These are phyloP conservation scores for Klebsormidium nitens DNA, from an alignment of 139 green algal species.

Conservation along the genomic window DNA sequence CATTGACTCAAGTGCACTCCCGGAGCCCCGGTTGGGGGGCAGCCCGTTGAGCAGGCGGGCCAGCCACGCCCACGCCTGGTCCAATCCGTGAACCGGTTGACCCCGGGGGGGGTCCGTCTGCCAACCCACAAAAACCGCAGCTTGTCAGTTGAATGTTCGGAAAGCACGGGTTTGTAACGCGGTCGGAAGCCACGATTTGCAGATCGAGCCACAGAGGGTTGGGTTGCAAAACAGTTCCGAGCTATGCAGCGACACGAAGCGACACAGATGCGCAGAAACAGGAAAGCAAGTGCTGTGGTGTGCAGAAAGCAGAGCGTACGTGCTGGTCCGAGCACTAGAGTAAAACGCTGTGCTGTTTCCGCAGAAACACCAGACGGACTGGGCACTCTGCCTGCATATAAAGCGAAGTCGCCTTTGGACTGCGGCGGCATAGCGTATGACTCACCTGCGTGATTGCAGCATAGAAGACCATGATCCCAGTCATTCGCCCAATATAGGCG, in stretches of 20 bases:
- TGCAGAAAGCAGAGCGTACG: not conserved
- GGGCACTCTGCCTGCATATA: no score
- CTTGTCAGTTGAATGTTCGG: not conserved
- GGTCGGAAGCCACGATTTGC: no score
- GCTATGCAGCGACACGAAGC: not conserved
- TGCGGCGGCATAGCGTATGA: not conserved
- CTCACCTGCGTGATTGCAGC: constrained; percentile 42
- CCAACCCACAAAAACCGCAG: not conserved
- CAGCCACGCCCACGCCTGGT: constrained; percentile 41
- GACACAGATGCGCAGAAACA: not conserved
- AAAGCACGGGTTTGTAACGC: not conserved
- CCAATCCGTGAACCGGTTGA: constrained; percentile 11
- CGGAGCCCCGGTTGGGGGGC: constrained; percentile 38
- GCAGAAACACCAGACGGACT: no score
- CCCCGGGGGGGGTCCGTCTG: not conserved
- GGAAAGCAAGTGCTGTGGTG: not conserved
- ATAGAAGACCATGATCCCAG: constrained; percentile 42
- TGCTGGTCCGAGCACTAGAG: not conserved
- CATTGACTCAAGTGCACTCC: constrained; percentile 37
- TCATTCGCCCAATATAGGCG: constrained; percentile 31
- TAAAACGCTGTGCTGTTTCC: not conserved
- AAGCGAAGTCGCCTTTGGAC: not conserved
- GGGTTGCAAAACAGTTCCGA: no score
- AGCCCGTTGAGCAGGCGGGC: constrained; percentile 45
- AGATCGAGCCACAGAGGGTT: no score